A percentile compares a stretch with the other conserved stretches of the same genome.
These are phyloP conservation scores for Fusarium veterinarium DNA, from an alignment of 2,329 filamentous ascomycete species.

Conservation along the genomic window DNA sequence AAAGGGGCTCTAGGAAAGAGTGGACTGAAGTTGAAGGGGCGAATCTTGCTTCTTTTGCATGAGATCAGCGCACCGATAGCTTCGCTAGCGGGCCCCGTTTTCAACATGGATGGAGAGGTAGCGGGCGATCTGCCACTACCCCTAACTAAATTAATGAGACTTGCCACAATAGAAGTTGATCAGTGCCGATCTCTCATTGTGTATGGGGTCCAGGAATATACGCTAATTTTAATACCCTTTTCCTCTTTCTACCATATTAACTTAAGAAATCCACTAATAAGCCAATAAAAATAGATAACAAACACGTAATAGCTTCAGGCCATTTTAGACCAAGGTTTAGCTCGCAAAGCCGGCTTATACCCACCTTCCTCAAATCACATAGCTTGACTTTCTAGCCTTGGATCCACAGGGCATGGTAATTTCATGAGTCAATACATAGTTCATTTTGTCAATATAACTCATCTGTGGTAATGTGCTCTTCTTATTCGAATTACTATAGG, in stretches of 20 bases:
- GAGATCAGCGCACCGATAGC: background rate
- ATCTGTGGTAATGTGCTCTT: background rate
- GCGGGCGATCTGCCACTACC: background rate
- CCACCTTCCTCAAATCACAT: background rate
- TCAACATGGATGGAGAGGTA: background rate
- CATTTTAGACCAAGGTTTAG: background rate
- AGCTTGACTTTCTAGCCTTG: background rate
- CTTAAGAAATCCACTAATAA: background rate
- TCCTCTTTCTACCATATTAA: background rate
- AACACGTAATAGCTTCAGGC: background rate
- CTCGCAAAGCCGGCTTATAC: background rate
- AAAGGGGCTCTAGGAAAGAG: slow-evolving; percentile 6
- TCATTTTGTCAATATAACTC: background rate
- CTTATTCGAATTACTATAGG: background rate
- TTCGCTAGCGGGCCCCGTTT: background rate
- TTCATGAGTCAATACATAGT: background rate
- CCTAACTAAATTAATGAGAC: background rate
- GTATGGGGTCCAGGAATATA: background rate
- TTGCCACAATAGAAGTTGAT: background rate
- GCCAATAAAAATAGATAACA: background rate
- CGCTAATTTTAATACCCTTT: background rate
- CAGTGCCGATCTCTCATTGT: background rate
- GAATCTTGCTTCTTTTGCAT: background rate
- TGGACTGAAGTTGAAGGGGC: background rate
- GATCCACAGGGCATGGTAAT: background rate